A percentile compares a stretch with the other conserved stretches of the same genome.
Evolutionary conservation across 208 protist genomes (phyloP).

Genomic region (Vickermania spadyakhi): DNA sequence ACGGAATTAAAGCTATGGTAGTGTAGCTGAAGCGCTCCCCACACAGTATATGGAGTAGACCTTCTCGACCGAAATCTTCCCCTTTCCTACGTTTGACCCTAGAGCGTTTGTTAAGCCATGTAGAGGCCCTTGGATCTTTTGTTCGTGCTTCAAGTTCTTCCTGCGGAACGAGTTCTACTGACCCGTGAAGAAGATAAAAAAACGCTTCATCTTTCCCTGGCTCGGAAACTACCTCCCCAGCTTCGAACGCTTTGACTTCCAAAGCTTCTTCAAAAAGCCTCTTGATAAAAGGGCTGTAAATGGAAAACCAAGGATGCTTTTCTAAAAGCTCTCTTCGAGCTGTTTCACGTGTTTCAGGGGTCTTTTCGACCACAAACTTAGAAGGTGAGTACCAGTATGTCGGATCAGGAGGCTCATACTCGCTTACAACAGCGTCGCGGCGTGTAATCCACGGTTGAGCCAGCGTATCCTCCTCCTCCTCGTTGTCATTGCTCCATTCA

Average conservation of each 20-base stretch:
- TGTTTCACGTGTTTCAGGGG: background rate
- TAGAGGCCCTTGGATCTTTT: background rate
- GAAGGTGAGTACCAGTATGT: background rate
- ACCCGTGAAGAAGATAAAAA: background rate
- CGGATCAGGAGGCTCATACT: background rate
- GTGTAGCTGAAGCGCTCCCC: background rate
- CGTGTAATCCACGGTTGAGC: background rate
- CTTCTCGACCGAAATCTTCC: background rate
- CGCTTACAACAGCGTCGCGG: constrained; percentile 1
- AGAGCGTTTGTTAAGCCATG: background rate
- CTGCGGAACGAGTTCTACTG: background rate
- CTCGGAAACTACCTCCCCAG: background rate
- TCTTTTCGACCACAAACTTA: background rate
- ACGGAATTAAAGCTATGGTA: background rate
- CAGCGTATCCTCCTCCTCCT: background rate
- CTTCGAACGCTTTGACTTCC: background rate
- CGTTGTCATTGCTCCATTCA: background rate
- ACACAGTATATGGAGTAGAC: background rate
- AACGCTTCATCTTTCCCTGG: background rate
- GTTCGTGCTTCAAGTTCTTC: background rate
- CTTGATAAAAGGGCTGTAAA: background rate
- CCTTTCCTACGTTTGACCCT: background rate
- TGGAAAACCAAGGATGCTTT: background rate
- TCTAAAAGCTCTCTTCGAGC: background rate
- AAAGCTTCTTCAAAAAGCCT: background rate